Base-by-base conservation (phyloP, 129 eudicot species). In the Ambrosia trifida region DNA sequence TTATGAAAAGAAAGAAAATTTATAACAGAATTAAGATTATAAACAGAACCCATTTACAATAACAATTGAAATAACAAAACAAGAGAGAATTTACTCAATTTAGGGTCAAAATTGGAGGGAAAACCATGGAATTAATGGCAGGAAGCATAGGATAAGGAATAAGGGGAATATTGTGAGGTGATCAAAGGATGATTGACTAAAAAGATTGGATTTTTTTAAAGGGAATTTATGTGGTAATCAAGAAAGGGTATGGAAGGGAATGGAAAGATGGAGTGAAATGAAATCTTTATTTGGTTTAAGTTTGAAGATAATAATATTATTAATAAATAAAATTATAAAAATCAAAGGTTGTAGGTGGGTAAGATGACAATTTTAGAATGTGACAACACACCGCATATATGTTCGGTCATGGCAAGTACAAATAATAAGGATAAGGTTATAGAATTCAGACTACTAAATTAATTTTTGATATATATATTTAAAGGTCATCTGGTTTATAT, bases 21-120 rank as follows among this genome's bases (percentile, higher is more conserved):
- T 54, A 43, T 35, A 28, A 75, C 56, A 50, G 73, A 70, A 54
- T 77, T 73, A 68, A 76, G 32, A 28, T 76, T 84, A 30, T 56
- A 33, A n/a, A 73, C 41, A 9, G 83, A 66, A 24, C 75, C 87
- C 87, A 83, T 83, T 7, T 56, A 12, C 38, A 8, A 44, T 4
- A 32, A 18, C 13, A 32, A 61, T 32, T 62, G 3, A 6, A 9
- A 47, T 7, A 24, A 7, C 5, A 9, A 20, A 43, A 65, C 11
- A 11, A 46, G 31, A 68, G 4, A 32, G 73, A 32, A 31, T 30
- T 40, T 40, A 40, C 44, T 40, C 44, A 40, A 40, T 40, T 68
- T 68, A 68, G 62, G 20, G n/a, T 54, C 61, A 11, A 54, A 57
- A 31, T 54, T 54, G 45, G 60, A 11, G 36, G 78, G 58, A 13